Evolutionary conservation across 441 rosid genomes (phyloP).

Genomic region (Cnidoscolus chayamansa): DNA sequence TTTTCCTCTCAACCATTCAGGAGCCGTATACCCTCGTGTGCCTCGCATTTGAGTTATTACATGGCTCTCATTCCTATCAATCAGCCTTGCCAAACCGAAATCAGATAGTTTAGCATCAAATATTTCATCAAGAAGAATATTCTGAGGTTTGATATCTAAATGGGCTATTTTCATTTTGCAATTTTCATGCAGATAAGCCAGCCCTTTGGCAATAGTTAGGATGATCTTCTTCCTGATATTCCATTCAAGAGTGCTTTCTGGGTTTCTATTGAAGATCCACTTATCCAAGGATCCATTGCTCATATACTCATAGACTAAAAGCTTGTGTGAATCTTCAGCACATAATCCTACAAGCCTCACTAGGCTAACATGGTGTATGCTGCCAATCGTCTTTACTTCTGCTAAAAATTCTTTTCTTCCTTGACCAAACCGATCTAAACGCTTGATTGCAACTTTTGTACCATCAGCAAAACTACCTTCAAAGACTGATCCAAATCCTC

Average conservation of each 20-base stretch:
- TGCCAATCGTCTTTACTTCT: neutral
- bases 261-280: slow-evolving; percentile 10
- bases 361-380: slow-evolving; percentile 12
- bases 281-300: slow-evolving; percentile 11
- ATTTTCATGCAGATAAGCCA: slow-evolving; percentile 16
- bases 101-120: slow-evolving; percentile 11
- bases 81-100: slow-evolving; percentile 17
- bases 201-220: neutral
- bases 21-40: slow-evolving; percentile 17
- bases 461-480: no score
- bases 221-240: slow-evolving; percentile 12
- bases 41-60: slow-evolving; percentile 10
- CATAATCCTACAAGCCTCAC: slow-evolving; percentile 12
- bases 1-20: slow-evolving; percentile 16
- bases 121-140: slow-evolving; percentile 12
- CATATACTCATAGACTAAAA: slow-evolving; percentile 19
- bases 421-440: no score
- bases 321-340: slow-evolving; percentile 13
- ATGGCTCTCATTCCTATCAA: slow-evolving; percentile 12
- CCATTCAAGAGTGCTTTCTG: slow-evolving; percentile 6
- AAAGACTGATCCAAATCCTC: no score
- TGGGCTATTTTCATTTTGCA: slow-evolving; percentile 7
- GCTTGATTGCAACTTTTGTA: no score
- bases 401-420: no score
- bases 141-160: slow-evolving; percentile 10